Evolutionary conservation across 495 filamentous ascomycete species (phyloP), one percentile per base, ranked within the genome.

Genomic region (Neurospora sp.): DNA sequence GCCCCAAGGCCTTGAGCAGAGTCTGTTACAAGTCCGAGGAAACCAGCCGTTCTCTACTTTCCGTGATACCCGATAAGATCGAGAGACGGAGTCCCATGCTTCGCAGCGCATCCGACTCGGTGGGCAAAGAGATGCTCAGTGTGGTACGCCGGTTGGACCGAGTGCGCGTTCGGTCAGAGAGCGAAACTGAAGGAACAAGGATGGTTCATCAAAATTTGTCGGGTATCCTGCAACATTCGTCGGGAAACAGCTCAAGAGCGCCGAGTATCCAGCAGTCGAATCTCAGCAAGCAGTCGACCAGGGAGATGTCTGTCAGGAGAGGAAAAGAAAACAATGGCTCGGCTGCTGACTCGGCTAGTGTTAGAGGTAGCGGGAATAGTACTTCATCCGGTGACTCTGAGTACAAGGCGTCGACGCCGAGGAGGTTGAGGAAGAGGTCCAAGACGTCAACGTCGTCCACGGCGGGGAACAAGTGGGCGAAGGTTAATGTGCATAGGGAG

Each of bases 31-130:
- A 70, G 48, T 70, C 70, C 6, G 73, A 74, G 37, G 74, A 77
- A 10, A 42, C 46, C 5, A 69, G 71, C 18, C 20, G 62, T 10
- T 78, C 77, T 35, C 62, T 75, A 6, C 77, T 81, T 4, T 80
- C 81, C 9, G 78, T 83, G 18, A 85, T 84, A 59, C 79, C 75
- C 12, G 84, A 85, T 71, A 81, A 84, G 76, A 59, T 70, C 7
- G 82, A 84, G 73, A 75, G 76, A 69, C 42, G 44, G 4, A 76
- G 73, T 41, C 39, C 73, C 14, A 72, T 71, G n/a, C 20, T 71
- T 41, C 37, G 59, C 71, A 31, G 39, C 40, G 37, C 70, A n/a
- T 41, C 70, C 20, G 42, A 62, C 27, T 54, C 38, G 39, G 38
- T 70, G 70, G 69, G 39, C 18, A 42, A 72, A 23, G 71, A 75